phyloP scores from a whole-genome alignment of 352 stramenopile species.

The Elongisporangium anandrum region DNA sequence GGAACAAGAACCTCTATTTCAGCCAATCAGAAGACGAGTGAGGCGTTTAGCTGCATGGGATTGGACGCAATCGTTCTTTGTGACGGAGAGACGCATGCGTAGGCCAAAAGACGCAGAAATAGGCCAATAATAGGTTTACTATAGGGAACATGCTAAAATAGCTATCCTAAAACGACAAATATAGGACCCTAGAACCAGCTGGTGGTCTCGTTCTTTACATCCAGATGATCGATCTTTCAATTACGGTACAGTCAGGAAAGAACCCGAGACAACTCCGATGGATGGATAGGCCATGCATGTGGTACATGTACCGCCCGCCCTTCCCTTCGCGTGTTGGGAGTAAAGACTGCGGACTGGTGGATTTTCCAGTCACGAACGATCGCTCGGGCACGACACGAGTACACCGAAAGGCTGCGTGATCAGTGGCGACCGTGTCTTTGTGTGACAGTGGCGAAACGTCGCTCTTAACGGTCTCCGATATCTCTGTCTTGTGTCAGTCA shows the following conservation, averaged over 20 bases:
- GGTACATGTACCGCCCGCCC: neutral
- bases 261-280: neutral
- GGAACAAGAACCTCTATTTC: neutral
- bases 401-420: neutral
- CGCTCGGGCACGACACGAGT: neutral
- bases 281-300: neutral
- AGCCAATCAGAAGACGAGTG: neutral
- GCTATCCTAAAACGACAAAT: no score
- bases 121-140: neutral
- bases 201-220: neutral
- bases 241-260: neutral
- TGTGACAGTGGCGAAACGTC: neutral
- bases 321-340: neutral
- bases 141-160: no score
- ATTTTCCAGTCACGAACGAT: no score
- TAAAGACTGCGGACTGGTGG: neutral
- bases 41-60: neutral
- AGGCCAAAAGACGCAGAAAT: neutral
- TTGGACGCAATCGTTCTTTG: neutral
- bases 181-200: neutral
- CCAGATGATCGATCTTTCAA: neutral
- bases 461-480: neutral
- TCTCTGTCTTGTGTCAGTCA: neutral
- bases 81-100: neutral
- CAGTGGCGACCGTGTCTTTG: neutral